A percentile compares a stretch with the other conserved stretches of the same genome.
Conservation (phyloP, 2,329 filamentous ascomycete species). For the Bipolaris victoriae region DNA sequence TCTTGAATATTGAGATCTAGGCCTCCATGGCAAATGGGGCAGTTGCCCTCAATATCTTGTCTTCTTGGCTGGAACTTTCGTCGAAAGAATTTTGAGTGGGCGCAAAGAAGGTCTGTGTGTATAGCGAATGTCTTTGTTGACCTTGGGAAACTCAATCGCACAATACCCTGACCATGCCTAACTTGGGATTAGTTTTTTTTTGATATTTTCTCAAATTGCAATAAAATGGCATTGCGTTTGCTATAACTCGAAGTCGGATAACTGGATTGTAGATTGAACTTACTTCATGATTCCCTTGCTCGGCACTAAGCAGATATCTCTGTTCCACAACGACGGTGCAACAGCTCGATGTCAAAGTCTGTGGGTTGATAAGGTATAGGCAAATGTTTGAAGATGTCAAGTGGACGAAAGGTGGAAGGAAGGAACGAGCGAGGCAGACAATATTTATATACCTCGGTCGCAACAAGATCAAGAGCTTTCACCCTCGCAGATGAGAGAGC, state of each 20-base stretch:
- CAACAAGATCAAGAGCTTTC: background rate
- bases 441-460: background rate
- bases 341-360: background rate
- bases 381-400: background rate
- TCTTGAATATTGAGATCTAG: background rate
- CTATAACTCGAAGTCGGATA: background rate
- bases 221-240: background rate
- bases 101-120: conserved; percentile 3
- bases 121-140: background rate
- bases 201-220: background rate
- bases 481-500: background rate
- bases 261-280: background rate
- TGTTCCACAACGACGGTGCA: background rate
- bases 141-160: background rate
- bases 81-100: background rate
- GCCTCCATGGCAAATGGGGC: background rate
- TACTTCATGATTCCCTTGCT: background rate
- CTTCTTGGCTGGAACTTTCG: background rate
- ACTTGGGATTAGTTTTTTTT: background rate
- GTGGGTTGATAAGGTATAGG: background rate
- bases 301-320: background rate
- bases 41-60: background rate
- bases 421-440: background rate
- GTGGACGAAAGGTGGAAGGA: background rate
- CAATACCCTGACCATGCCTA: background rate